A percentile compares a stretch with the other conserved stretches of the same genome.
phyloP scores from a whole-genome alignment of 2,329 filamentous ascomycete species.

The Colletotrichum navitas region DNA sequence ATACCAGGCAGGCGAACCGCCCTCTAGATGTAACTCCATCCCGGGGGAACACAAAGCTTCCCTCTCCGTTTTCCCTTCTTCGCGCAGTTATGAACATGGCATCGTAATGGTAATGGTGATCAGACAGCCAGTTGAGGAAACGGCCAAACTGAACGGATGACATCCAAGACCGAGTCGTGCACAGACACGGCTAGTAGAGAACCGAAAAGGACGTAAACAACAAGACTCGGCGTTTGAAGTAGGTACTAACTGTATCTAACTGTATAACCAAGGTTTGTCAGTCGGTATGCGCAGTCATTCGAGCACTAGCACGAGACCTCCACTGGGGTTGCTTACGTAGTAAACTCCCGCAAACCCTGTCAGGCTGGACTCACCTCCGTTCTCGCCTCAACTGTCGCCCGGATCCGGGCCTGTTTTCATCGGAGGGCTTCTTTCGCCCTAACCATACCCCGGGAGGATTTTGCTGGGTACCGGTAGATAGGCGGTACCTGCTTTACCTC shows the following conservation, averaged over 20 bases:
- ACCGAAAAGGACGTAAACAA: not conserved
- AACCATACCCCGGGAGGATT: not conserved
- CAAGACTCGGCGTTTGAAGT: too few relatives aligned
- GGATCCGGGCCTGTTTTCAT: not conserved
- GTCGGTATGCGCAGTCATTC: conserved; percentile 15
- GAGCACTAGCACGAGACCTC: conserved; percentile 3
- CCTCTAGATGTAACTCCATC: not conserved
- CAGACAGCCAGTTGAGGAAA: conserved; percentile 13
- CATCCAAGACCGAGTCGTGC: conserved; percentile 10
- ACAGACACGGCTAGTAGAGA: not conserved
- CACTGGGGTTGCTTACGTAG: conserved; percentile 14
- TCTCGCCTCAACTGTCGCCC: conserved; percentile 1
- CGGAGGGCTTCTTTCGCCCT: conserved; percentile 12
- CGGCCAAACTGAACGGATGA: conserved; percentile 17
- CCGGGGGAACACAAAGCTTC: not conserved
- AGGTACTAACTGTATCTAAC: too few relatives aligned
- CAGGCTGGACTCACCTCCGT: conserved; percentile 7
- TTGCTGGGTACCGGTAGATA: not conserved
- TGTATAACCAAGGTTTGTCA: not conserved
- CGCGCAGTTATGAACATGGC: not conserved
- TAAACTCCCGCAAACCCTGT: conserved; percentile 23
- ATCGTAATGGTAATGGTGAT: not conserved
- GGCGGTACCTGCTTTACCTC: conserved; percentile 13
- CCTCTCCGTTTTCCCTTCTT: not conserved
- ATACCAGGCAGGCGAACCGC: conserved; percentile 2